Evolutionary conservation across 2,329 filamentous ascomycete species (phyloP).

Genomic region (Penicillium capsulatum): DNA sequence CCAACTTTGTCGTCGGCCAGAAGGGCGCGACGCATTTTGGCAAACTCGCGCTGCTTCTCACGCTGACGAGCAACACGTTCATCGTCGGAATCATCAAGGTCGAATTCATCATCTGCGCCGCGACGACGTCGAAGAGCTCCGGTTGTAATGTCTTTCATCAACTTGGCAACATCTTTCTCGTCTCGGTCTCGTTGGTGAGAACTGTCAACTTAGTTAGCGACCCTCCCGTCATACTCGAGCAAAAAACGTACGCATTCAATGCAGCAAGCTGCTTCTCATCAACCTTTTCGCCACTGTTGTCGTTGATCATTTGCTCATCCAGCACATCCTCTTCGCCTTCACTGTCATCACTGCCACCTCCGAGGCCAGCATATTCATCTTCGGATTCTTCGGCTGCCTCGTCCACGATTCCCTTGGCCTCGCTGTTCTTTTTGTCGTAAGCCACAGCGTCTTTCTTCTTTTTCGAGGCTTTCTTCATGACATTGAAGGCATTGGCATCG

Average conservation of each 20-base stretch:
- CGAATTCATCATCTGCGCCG: constrained; percentile 66
- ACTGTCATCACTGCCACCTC: constrained; percentile 84
- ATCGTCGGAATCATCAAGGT: constrained; percentile 87
- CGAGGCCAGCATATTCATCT: constrained; percentile 93
- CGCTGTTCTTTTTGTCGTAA: constrained; percentile 82
- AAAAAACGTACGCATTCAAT: constrained; percentile 71
- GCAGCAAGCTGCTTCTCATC: constrained; percentile 80
- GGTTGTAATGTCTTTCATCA: constrained; percentile 89
- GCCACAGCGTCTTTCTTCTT: constrained; percentile 45
- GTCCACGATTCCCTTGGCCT: constrained; percentile 80
- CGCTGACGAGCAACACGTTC: constrained; percentile 68
- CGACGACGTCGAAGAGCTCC: constrained; percentile 81
- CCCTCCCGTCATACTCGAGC: too few relatives aligned
- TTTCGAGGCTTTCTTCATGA: constrained; percentile 63
- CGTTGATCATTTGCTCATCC: constrained; percentile 85
- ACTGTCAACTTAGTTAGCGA: constrained; percentile 44
- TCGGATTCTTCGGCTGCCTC: constrained; percentile 97
- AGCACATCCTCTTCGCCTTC: constrained; percentile 70
- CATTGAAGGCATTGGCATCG: constrained; percentile 58
- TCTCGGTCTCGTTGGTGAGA: constrained; percentile 75
- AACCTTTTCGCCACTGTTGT: constrained; percentile 69
- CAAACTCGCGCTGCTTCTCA: constrained; percentile 81
- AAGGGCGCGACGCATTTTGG: constrained; percentile 84
- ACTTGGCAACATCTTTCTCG: constrained; percentile 81
- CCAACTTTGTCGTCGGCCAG: constrained; percentile 84